Evolutionary conservation across 805 yeast species (phyloP), one percentile per base, ranked within the genome.

Genomic region (Ogataea nonfermentans): DNA sequence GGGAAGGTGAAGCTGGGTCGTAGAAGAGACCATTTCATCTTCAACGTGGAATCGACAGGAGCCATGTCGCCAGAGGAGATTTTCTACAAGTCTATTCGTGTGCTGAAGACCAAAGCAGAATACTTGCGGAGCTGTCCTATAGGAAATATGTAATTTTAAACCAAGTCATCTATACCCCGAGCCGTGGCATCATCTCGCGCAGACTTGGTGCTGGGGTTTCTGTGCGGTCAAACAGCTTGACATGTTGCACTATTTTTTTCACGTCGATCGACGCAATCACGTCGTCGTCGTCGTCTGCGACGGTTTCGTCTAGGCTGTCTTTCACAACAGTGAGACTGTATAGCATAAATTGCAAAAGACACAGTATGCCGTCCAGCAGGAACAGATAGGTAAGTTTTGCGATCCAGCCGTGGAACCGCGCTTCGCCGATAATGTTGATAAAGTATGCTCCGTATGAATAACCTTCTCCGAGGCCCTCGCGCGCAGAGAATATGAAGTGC

Each of bases 41-140:
- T 88, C 71, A 87, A 89, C 55, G 89, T 93, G 32, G 99, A 93
- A 66, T 81, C 91, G 41, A 82, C 95, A 2, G 98, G 99, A 27
- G 96, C 97, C 29, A 90, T 93, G 96, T 71, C 88, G 11, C 96
- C 99, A 15, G 96, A 87, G 55, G 98, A 91, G 67, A 88, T 93
- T 39, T 93, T 93, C 66, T 79, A 88, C 68, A 93, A 91, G 63
- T 79, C 91, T 45, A 84, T 93, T 35, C 76, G 91, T 61, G 81
- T 89, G 39, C 73, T 93, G 61, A 85, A 80, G 65, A 82, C 83
- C 59, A 93, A 93, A 68, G 90, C 86, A 24, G 86, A 81, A 48
- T 83, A 81, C 59, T 70, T 85, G 63, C 79, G 84, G 60, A 78
- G 70, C 57, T 85, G 93, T 63, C 91, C 93, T 35, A 83, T 85